Conservation (phyloP, 129 eudicot species). For the Smallanthus sonchifolius region DNA sequence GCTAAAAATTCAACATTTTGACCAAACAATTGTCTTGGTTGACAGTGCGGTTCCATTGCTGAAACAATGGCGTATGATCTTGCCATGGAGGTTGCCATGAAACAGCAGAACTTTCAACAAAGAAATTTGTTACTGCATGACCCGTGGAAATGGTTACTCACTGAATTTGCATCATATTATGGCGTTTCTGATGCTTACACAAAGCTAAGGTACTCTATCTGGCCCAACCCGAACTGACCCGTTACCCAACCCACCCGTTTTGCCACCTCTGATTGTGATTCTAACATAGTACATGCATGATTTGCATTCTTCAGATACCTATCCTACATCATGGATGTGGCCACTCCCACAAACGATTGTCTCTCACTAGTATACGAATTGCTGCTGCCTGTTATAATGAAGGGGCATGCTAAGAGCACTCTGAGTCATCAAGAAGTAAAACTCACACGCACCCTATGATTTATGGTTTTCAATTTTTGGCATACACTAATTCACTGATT, state of each 20-base stretch:
- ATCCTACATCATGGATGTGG: slow-evolving; percentile 84
- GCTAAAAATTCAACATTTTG: neutral
- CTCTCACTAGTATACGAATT: slow-evolving; percentile 60
- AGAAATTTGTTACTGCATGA: slow-evolving; percentile 62
- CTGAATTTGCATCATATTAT: slow-evolving; percentile 76
- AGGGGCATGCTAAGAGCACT: slow-evolving; percentile 50
- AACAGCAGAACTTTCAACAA: slow-evolving; percentile 74
- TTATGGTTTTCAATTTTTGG: neutral
- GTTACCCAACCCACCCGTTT: neutral
- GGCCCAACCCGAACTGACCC: neutral
- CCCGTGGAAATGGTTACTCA: slow-evolving; percentile 80
- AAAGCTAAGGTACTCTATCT: slow-evolving; percentile 52
- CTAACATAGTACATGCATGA: slow-evolving; percentile 7
- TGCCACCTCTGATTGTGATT: neutral
- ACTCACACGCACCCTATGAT: slow-evolving; percentile 2
- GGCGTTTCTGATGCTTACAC: slow-evolving; percentile 87
- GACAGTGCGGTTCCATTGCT: slow-evolving; percentile 86
- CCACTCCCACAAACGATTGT: slow-evolving; percentile 82
- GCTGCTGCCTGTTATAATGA: slow-evolving; percentile 65
- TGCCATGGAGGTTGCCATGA: slow-evolving; percentile 79
- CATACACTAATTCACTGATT: neutral
- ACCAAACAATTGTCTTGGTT: slow-evolving; percentile 12
- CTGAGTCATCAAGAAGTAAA: slow-evolving; percentile 91
- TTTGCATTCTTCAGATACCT: slow-evolving; percentile 50
- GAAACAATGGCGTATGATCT: slow-evolving; percentile 87